phyloP scores from a whole-genome alignment of 2,329 filamentous ascomycete genomes.

The Aspergillus vadensis region DNA sequence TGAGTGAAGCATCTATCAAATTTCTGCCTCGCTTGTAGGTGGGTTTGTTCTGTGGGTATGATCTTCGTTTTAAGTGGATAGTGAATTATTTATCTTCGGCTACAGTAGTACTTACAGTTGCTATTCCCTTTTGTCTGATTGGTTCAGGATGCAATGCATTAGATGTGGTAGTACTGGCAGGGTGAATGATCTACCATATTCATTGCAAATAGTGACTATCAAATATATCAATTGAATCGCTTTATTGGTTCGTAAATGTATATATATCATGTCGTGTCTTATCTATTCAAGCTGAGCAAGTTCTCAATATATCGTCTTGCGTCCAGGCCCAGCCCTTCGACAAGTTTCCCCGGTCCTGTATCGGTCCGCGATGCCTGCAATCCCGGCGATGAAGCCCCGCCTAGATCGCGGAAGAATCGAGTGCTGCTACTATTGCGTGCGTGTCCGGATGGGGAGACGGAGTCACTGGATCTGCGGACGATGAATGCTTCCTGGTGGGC shows the following conservation, averaged over 20 bases:
- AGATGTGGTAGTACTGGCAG: neutral
- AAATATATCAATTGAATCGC: no score
- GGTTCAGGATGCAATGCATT: neutral
- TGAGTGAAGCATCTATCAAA: no score
- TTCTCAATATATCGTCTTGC: constrained; percentile 50
- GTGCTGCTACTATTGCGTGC: constrained; percentile 34
- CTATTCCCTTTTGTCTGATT: neutral
- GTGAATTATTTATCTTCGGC: neutral
- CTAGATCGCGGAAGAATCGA: constrained; percentile 44
- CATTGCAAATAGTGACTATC: no score
- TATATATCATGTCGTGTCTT: constrained; percentile 8
- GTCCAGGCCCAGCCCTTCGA: constrained; percentile 51
- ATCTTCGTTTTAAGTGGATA: neutral
- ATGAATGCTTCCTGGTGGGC: constrained; percentile 47
- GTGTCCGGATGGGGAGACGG: constrained; percentile 35
- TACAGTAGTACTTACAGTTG: neutral
- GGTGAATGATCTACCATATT: neutral
- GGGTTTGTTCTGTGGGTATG: neutral
- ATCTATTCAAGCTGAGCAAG: constrained; percentile 48
- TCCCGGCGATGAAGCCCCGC: constrained; percentile 35
- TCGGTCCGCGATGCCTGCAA: constrained; percentile 29
- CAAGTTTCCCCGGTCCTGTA: constrained; percentile 39
- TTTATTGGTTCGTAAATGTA: neutral
- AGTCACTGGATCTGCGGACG: constrained; percentile 49
- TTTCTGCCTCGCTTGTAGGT: neutral